Base-by-base conservation (phyloP, 768 basidiomycete genomes). In the Russula sp. region DNA sequence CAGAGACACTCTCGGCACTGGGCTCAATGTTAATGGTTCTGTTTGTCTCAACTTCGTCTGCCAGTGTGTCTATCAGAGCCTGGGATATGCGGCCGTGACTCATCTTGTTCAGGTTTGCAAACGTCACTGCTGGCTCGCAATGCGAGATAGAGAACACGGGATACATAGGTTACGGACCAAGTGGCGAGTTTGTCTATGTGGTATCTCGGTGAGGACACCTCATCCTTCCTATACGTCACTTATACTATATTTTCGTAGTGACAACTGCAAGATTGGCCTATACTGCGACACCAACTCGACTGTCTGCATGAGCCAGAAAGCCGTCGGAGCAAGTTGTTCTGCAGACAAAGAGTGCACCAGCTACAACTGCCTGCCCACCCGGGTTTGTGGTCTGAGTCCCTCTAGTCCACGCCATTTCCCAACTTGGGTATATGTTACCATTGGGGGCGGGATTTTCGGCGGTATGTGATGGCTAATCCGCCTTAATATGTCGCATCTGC, bases 21-120 rank as follows among this genome's bases (percentile, higher is more conserved):
- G 88, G 42, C 81, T 84, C 45, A 88, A 94, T 73, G 77, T 85
- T 65, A 91, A 95, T 70, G 92, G 92, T 34, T 84, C 89, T 3
- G 79, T 94, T 20, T 95, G 94, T 72, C 79, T 96, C 55, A 89
- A 91, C 70, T 87, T 85, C 70, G 73, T 80, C 4, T 94, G 93
- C 88, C 84, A 87, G 91, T 93, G 71, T 42, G 86, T 78, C 20
- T 35, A 50, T 20, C 10, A 48, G 9, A n/a, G n/a, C 44, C 6
- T 32, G 35, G 64, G 27, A 20, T 9, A 55, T 20, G 22, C 22
- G 16, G 1, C 22, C 22, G 6, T 34, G 27, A 14, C 49, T 45
- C 27, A 47, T 44, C 55, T 42, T 40, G 14, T 54, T 32, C 65
- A 91, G 90, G 80, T 93, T 83, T 81, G 87, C 93, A 9, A 91